Percentiles rank a stretch among this genome's conserved stretches.
Conservation (phyloP, 148 eudicot genomes). For the Silene latifolia region DNA sequence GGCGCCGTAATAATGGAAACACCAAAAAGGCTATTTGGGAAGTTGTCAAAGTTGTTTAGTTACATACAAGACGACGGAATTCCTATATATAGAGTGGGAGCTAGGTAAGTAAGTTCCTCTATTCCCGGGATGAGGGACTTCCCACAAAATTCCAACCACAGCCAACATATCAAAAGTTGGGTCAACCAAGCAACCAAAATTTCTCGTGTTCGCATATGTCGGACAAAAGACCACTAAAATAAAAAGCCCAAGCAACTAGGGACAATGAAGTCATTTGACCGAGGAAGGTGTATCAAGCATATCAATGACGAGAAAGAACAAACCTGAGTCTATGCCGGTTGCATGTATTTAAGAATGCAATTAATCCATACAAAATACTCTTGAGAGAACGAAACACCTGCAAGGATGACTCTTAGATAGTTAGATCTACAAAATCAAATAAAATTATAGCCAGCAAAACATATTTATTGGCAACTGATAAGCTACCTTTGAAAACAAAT, state of each 20-base stretch:
- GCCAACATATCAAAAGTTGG: no score
- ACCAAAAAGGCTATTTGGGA: no score
- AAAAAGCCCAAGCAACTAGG: background rate
- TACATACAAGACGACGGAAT: background rate
- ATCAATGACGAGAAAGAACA: background rate
- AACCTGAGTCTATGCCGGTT: conserved; percentile 92
- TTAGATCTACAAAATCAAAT: background rate
- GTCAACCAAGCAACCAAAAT: no score
- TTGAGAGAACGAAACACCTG: conserved; percentile 79
- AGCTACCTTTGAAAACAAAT: conserved; percentile 77
- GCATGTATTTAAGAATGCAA: conserved; percentile 73
- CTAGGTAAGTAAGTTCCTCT: background rate
- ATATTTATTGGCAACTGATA: conserved; percentile 8
- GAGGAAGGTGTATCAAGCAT: background rate
- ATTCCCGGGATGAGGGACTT: background rate
- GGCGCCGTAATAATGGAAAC: no score
- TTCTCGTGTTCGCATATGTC: no score
- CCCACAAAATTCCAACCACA: background rate
- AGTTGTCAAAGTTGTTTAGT: background rate
- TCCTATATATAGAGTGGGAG: background rate
- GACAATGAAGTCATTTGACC: background rate
- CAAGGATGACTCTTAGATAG: conserved; percentile 16
- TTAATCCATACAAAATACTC: conserved; percentile 68
- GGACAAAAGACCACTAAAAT: no score
- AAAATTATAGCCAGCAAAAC: background rate